Percentiles rank a stretch among this genome's conserved stretches.
phyloP scores from a whole-genome alignment of 345 rosid genomes.

The Turritis glabra region DNA sequence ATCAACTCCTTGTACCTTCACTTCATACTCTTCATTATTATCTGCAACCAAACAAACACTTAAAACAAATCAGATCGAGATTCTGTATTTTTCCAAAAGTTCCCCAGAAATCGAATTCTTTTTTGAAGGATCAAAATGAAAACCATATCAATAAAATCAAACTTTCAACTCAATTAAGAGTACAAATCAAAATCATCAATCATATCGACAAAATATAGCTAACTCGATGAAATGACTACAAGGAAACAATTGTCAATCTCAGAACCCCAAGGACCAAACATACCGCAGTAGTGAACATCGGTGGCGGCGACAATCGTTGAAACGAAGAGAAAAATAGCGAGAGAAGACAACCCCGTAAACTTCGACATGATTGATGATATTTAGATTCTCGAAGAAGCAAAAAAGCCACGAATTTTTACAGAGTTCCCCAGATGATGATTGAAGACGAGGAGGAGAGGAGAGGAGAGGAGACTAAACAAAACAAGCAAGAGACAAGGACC shows the following conservation, averaged over 20 bases:
- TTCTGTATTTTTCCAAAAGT: not conserved
- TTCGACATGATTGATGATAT: conserved; percentile 32
- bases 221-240: not conserved
- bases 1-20: conserved; percentile 61
- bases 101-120: not conserved
- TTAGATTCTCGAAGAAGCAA: not conserved
- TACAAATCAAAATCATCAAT: not conserved
- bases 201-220: not conserved
- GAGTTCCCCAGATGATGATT: conserved; percentile 27
- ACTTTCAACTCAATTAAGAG: not conserved
- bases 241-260: not conserved
- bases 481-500: conserved; percentile 29
- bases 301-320: conserved; percentile 47
- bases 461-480: conserved; percentile 6
- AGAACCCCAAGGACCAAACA: conserved; percentile 30
- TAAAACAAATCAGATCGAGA: conserved; percentile 23
- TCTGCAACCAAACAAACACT: conserved; percentile 45
- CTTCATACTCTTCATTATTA: conserved; percentile 56
- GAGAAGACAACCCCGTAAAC: conserved; percentile 17
- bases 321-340: conserved; percentile 38
- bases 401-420: not conserved
- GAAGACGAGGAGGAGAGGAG: not conserved
- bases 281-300: conserved; percentile 66
- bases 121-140: not conserved
- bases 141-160: not conserved